Percentiles rank a stretch among this genome's conserved stretches.
These are phyloP conservation scores for Cyberlindnera sargentensis DNA, from an alignment of 805 yeast genomes.

Conservation along the genomic window DNA sequence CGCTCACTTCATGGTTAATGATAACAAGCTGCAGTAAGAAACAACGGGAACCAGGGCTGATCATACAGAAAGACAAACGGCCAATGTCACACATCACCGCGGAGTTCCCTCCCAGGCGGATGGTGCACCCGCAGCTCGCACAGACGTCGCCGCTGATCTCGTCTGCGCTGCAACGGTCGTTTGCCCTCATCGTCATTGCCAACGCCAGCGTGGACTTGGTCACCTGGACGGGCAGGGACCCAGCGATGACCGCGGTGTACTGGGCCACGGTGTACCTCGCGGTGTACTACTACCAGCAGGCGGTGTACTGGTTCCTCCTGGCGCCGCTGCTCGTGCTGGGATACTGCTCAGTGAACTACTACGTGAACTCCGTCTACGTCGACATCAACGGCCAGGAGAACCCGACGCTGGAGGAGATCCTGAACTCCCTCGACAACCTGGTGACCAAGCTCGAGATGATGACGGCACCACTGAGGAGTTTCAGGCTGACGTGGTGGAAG, in stretches of 20 bases:
- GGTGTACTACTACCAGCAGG: slow-evolving; percentile 33
- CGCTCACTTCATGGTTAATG: too few species aligned
- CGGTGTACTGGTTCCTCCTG: slow-evolving; percentile 24
- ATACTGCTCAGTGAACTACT: slow-evolving; percentile 36
- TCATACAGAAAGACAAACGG: too few species aligned
- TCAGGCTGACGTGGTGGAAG: slow-evolving; percentile 26
- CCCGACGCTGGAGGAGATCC: slow-evolving; percentile 42
- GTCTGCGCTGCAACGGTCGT: slow-evolving; percentile 35
- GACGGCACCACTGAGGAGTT: slow-evolving; percentile 8
- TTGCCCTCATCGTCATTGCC: slow-evolving; percentile 37
- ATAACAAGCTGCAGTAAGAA: too few species aligned
- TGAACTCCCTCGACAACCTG: slow-evolving; percentile 37
- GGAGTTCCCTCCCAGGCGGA: background rate
- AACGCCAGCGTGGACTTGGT: slow-evolving; percentile 35
- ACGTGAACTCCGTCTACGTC: slow-evolving; percentile 34
- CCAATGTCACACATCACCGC: background rate
- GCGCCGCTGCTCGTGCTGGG: slow-evolving; percentile 28
- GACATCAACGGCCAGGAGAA: slow-evolving; percentile 33
- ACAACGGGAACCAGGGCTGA: too few species aligned
- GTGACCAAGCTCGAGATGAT: slow-evolving; percentile 33
- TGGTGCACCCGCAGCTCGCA: background rate
- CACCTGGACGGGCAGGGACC: slow-evolving; percentile 43
- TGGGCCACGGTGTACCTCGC: slow-evolving; percentile 29
- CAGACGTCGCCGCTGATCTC: slow-evolving; percentile 29
- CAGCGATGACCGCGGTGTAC: slow-evolving; percentile 33